Base-by-base conservation (phyloP, 306 rosid genomes). In the Corylus heterophylla region DNA sequence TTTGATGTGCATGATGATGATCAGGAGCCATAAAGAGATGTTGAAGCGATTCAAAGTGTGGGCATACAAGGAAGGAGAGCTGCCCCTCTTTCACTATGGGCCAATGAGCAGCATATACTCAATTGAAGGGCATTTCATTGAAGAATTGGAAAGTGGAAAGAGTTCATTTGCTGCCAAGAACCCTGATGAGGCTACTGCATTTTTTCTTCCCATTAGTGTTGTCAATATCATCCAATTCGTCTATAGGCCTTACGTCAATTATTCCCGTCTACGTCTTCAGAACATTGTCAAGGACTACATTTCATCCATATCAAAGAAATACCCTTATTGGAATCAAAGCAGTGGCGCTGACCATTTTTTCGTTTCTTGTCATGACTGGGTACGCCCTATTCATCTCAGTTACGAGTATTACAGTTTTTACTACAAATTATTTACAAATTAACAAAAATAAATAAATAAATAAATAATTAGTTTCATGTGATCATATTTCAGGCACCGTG, bases 321-420 rank as follows among this genome's bases (percentile, higher is more conserved):
- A 80, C 58, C 79, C 83, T 1, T 80, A 20, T 22, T 83, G 79
- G 82, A 78, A 83, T 4, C 42, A 8, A 35, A 74, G 79, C 31
- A 39, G 4, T 0, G 82, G 79, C 1, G 79, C 79, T 54, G 82
- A 83, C 76, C 86, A 78, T 74, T 78, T 82, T 69, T 16, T 78
- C 4, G 67, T 78, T 9, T 84, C 81, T 66, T 84, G 81, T 83
- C 84, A 84, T 9, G 84, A 83, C 31, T 84, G 84, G 84, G 81
- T 71, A 42, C 27, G 56, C 10, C 17, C 56, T 69, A 18, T 9
- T 20, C 35, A 31, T 31, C 35, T 31, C 35, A 31, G 35, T 31
- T 31, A 31, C 2, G 35, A 3, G 35, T 31, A 31, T 31, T 20
- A 8, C 2, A 8, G 9, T 3, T 54, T 16, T 2, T 54, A 5